Percentiles rank a stretch among this genome's conserved stretches.
Conservation (phyloP, 257 asterid species). For the Paulownia fortunei region DNA sequence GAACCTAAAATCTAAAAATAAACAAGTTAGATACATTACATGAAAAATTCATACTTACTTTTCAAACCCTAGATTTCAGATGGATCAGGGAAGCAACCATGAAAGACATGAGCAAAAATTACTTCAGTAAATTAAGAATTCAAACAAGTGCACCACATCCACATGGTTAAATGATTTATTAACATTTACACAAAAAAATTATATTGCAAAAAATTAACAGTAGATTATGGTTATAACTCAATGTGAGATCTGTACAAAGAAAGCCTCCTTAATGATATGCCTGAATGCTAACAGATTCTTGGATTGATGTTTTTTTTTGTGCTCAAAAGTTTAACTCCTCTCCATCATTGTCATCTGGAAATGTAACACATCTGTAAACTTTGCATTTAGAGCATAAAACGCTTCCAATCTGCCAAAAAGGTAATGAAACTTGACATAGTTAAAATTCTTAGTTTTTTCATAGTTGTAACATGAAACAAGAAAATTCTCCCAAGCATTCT, state of each 20-base stretch:
- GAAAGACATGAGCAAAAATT: not conserved
- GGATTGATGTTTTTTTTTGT: not conserved
- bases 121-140: not conserved
- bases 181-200: not conserved
- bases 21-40: no score
- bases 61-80: no score
- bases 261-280: no score
- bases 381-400: constrained; percentile 77
- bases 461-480: no score
- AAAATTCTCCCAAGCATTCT: no score
- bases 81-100: no score
- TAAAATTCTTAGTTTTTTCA: no score
- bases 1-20: no score
- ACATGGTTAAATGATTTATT: not conserved
- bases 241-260: no score
- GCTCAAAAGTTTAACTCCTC: constrained; percentile 46
- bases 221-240: not conserved
- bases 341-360: constrained; percentile 71
- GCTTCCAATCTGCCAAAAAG: constrained; percentile 63
- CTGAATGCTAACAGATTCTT: not conserved
- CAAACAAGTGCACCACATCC: not conserved
- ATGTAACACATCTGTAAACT: constrained; percentile 81
- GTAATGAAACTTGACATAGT: no score
- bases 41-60: no score
- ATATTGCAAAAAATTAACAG: not conserved